phyloP scores from a whole-genome alignment of 2,329 filamentous ascomycete genomes.

The Talaromyces sp. region DNA sequence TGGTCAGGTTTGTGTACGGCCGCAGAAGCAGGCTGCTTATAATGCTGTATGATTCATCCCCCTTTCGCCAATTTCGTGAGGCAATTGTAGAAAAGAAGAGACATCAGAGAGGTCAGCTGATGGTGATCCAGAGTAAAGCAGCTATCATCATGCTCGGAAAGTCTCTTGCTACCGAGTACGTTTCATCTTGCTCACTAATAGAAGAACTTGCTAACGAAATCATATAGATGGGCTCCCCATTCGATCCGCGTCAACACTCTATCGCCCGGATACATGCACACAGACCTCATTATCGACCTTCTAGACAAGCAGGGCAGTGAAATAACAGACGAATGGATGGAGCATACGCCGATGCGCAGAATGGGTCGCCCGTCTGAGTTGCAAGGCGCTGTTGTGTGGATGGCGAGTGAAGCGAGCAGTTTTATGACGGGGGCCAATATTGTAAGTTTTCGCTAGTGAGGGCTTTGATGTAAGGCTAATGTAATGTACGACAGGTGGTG shows the following conservation, averaged over 20 bases:
- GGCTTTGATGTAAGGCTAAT: neutral
- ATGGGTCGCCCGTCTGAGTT: slow-evolving; percentile 39
- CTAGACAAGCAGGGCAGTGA: slow-evolving; percentile 36
- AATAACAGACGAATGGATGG: slow-evolving; percentile 36
- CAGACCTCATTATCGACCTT: slow-evolving; percentile 32
- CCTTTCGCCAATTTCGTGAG: neutral
- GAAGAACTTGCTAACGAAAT: neutral
- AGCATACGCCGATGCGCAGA: slow-evolving; percentile 36
- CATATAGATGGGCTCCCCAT: slow-evolving; percentile 28
- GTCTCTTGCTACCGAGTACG: neutral
- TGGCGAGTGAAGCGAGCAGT: slow-evolving; percentile 23
- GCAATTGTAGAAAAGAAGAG: neutral
- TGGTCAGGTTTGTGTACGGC: slow-evolving; percentile 30
- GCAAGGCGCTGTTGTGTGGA: slow-evolving; percentile 33
- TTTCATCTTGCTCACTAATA: neutral
- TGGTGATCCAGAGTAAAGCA: neutral
- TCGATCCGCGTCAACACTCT: slow-evolving; percentile 40
- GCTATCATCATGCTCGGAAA: neutral
- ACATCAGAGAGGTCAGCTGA: neutral
- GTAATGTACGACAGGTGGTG: neutral
- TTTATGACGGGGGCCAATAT: slow-evolving; percentile 22
- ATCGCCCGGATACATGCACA: slow-evolving; percentile 36
- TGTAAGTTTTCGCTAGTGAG: neutral
- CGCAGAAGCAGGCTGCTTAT: slow-evolving; percentile 38
- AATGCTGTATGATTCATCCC: slow-evolving; percentile 29